Evolutionary conservation across 352 stramenopile species (phyloP), one percentile per base, ranked within the genome.

Genomic region (Thalassiosira livingstoniorum): DNA sequence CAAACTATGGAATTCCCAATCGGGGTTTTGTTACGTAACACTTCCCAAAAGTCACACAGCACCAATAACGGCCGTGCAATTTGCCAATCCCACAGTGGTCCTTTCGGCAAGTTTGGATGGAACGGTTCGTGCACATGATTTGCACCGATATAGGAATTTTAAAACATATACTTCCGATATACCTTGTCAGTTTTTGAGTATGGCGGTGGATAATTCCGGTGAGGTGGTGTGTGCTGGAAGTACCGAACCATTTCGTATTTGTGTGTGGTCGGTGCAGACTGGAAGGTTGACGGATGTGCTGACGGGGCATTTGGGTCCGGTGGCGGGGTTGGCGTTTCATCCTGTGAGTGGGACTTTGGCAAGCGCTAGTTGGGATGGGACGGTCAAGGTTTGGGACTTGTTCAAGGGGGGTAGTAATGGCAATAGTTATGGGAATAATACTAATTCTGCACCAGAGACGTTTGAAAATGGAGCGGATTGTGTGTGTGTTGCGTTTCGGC

Each of bases 11-110:
- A 98, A 98, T 88, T 97, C 97, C 21, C 96, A 90, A 25, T 98
- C 93, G 63, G 98, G 98, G 57, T 99, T 99, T 90, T 99, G 98
- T 87, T 99, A 99, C 91, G 97, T 99, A 1, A 99, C 98, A 1
- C 98, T 99, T 78, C 94, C 94, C 0, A 97, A 99, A 81, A 88
- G 73, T 27, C 98, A 99, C 87, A 90, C 95, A 13, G 97, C 97
- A 27, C 96, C 97, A 1, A 94, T 99, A 11, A 99, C 97, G 11
- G 97, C 95, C 25, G 95, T 99, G 60, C 93, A 95, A 68, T 99
- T 99, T 89, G 93, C 93, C 13, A 94, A 94, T 69, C 74, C 89
- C 43, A 95, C 87, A 45, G 92, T 95, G 5, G 93, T 99, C 4
- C 83, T 99, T 5, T 99, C 94, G 73, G 92, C 96, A n/a, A 99